A percentile compares a stretch with the other conserved stretches of the same genome.
Conservation (phyloP, 768 basidiomycete species). For the Thelephora ganbajun region DNA sequence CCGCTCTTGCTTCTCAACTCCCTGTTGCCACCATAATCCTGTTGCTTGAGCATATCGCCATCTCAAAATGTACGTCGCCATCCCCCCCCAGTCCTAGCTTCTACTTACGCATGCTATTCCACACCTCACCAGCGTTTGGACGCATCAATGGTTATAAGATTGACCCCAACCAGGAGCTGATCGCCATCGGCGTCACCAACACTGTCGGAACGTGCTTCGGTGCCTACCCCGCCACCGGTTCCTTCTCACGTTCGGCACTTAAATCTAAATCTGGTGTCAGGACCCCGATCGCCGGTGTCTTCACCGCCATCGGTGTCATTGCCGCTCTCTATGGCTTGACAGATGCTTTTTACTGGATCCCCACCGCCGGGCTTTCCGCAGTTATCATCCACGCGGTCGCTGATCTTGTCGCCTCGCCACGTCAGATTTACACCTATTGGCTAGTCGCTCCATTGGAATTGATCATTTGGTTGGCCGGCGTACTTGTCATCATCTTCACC, state of each 20-base stretch:
- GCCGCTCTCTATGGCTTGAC: slow-evolving; percentile 93
- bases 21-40: slow-evolving; percentile 83
- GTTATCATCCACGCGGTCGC: slow-evolving; percentile 91
- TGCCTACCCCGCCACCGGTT: slow-evolving; percentile 95
- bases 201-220: slow-evolving; percentile 79
- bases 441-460: slow-evolving; percentile 87
- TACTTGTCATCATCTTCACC: slow-evolving; percentile 85
- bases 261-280: slow-evolving; percentile 96
- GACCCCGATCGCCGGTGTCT: slow-evolving; percentile 80
- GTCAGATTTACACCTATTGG: slow-evolving; percentile 84
- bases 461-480: slow-evolving; percentile 76
- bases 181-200: slow-evolving; percentile 96
- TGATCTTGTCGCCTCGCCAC: slow-evolving; percentile 75
- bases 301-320: slow-evolving; percentile 79
- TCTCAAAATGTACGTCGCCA: slow-evolving; percentile 67
- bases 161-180: slow-evolving; percentile 86
- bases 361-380: slow-evolving; percentile 70
- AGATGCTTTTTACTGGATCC: slow-evolving; percentile 85
- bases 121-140: slow-evolving; percentile 58
- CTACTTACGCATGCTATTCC: background rate
- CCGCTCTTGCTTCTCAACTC: slow-evolving; percentile 59
- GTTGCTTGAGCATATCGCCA: slow-evolving; percentile 91
- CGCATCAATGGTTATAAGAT: slow-evolving; percentile 92
- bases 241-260: slow-evolving; percentile 95
- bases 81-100: background rate